These are phyloP conservation scores for Geranium incanum DNA, from an alignment of 441 rosid genomes.

Conservation along the genomic window DNA sequence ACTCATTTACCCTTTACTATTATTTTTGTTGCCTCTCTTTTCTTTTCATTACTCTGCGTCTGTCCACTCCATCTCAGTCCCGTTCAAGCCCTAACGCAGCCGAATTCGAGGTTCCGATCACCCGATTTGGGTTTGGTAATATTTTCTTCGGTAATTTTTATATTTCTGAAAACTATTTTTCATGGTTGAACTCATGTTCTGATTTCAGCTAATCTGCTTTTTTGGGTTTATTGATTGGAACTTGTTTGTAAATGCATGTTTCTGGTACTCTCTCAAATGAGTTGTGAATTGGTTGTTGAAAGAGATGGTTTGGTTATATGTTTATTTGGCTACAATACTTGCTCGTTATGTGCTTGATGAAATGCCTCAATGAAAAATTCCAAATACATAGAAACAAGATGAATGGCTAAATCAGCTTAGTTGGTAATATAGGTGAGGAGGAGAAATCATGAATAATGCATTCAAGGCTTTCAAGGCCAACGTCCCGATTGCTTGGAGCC, in stretches of 20 bases:
- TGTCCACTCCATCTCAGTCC: not conserved
- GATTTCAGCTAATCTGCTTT: not conserved
- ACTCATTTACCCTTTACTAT: not conserved
- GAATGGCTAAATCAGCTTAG: not conserved
- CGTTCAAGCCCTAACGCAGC: not conserved
- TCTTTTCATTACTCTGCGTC: not conserved
- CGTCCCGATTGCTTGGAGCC: slow-evolving; percentile 70
- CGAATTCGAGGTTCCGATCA: not conserved
- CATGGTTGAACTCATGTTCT: not conserved
- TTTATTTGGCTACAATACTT: not conserved
- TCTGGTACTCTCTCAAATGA: not conserved
- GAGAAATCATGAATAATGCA: slow-evolving; percentile 44
- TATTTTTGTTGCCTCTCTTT: not conserved
- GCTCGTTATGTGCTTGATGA: not conserved
- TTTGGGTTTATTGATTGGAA: not conserved
- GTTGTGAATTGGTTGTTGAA: not conserved
- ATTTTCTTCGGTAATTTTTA: not conserved
- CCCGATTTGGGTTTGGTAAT: not conserved
- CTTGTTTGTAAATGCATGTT: not conserved
- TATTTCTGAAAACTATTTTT: not conserved
- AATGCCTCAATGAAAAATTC: not conserved
- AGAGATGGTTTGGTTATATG: not conserved
- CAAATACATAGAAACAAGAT: not conserved
- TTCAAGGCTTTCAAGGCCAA: slow-evolving; percentile 72
- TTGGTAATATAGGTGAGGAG: slow-evolving; percentile 5